Conservation (phyloP, 768 basidiomycete species). For the Suillus variegatus region DNA sequence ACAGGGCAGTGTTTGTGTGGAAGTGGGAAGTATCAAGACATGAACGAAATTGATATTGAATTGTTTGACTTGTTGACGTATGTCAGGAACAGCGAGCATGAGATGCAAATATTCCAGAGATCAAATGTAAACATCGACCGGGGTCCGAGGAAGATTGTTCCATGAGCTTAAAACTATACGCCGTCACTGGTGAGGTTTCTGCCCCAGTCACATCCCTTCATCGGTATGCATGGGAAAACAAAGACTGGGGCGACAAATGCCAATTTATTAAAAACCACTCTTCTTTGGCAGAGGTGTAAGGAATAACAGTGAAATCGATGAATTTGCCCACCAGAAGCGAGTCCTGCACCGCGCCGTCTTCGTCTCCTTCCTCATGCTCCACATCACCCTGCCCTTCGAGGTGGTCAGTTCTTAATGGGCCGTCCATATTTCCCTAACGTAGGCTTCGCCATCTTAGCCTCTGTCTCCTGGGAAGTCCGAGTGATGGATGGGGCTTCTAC, state of each 20-base stretch:
- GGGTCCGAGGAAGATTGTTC: slow-evolving; percentile 10
- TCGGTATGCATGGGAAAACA: neutral
- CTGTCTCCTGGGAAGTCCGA: slow-evolving; percentile 2
- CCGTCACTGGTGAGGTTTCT: neutral
- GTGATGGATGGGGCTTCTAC: slow-evolving; percentile 30
- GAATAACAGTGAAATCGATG: neutral
- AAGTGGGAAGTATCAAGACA: no score
- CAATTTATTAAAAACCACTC: neutral
- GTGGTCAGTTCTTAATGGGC: neutral
- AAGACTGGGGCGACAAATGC: neutral
- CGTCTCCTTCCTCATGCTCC: no score
- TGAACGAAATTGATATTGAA: no score
- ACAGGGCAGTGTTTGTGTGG: no score
- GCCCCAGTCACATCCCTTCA: neutral
- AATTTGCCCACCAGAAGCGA: neutral
- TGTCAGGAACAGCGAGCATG: neutral
- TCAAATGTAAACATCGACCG: slow-evolving; percentile 6
- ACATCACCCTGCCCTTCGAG: slow-evolving; percentile 13
- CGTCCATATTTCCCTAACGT: slow-evolving; percentile 28
- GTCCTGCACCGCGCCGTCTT: neutral
- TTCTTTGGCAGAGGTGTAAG: neutral
- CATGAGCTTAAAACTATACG: neutral
- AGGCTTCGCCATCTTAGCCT: slow-evolving; percentile 16
- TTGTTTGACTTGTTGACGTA: slow-evolving; percentile 13
- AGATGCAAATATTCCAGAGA: no score